Conservation (phyloP, 1,284 basidiomycete species). For the Rhodotorula sp. region DNA sequence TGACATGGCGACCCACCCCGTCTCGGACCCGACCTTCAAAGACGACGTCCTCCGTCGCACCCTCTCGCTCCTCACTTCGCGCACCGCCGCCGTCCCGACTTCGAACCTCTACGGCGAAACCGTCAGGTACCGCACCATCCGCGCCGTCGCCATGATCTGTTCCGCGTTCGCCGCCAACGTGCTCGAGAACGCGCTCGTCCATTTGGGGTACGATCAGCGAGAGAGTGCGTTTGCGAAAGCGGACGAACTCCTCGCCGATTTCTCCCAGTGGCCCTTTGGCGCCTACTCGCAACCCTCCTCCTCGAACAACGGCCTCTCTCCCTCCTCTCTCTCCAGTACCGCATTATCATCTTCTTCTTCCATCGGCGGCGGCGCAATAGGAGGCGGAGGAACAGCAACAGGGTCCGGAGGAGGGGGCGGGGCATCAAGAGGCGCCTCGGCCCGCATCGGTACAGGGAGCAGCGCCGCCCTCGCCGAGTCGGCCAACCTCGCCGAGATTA, state of each 20-base stretch:
- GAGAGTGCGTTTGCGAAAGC: constrained; percentile 86
- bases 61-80: constrained; percentile 72
- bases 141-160: constrained; percentile 81
- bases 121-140: constrained; percentile 69
- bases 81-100: constrained; percentile 73
- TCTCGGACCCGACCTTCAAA: constrained; percentile 85
- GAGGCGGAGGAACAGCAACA: background rate
- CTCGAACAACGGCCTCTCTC: background rate
- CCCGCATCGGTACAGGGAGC: constrained; percentile 45
- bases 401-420: background rate
- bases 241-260: constrained; percentile 87
- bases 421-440: constrained; percentile 3
- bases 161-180: constrained; percentile 89
- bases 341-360: constrained; percentile 12
- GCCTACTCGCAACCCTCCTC: constrained; percentile 45
- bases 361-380: constrained; percentile 30
- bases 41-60: constrained; percentile 75
- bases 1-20: constrained; percentile 96
- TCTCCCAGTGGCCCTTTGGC: constrained; percentile 85
- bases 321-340: constrained; percentile 23
- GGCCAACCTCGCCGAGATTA: constrained; percentile 74
- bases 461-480: constrained; percentile 46
- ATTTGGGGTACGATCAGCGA: constrained; percentile 82
- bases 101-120: constrained; percentile 65
- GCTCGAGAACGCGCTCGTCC: constrained; percentile 85